These are phyloP conservation scores for Penicillium sp. DNA, from an alignment of 2,329 filamentous ascomycete species.

Conservation along the genomic window DNA sequence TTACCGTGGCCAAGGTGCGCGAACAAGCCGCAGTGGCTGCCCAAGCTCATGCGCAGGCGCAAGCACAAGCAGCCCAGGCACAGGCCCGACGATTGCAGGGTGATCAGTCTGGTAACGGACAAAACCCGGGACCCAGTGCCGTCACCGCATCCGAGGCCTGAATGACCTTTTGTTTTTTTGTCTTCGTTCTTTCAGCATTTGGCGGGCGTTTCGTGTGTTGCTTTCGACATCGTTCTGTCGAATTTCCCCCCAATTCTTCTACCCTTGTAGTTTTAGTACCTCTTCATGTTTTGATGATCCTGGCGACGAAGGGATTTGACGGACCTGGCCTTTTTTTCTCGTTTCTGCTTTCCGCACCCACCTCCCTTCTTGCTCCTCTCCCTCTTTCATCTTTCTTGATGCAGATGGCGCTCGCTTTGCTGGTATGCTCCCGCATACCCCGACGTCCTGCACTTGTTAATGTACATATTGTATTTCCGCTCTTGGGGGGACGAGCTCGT, in stretches of 20 bases:
- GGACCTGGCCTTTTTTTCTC: slow-evolving; percentile 8
- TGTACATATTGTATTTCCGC: slow-evolving; percentile 36
- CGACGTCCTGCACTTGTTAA: slow-evolving; percentile 27
- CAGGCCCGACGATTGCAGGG: slow-evolving; percentile 38
- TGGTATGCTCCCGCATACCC: background rate
- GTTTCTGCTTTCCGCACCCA: slow-evolving; percentile 8
- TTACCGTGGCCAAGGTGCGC: slow-evolving; percentile 43
- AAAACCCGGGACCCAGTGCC: slow-evolving; percentile 29
- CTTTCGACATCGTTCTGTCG: slow-evolving; percentile 21
- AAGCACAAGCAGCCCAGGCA: slow-evolving; percentile 38
- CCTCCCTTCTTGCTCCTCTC: slow-evolving; percentile 4
- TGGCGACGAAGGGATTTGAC: slow-evolving; percentile 19
- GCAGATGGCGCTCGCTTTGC: slow-evolving; percentile 10
- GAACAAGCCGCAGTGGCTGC: slow-evolving; percentile 42
- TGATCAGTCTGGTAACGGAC: slow-evolving; percentile 27
- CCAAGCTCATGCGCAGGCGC: slow-evolving; percentile 41
- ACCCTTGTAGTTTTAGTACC: slow-evolving; percentile 30
- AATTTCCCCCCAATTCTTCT: slow-evolving; percentile 18
- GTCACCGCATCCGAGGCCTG: slow-evolving; percentile 29
- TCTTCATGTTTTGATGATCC: slow-evolving; percentile 21
- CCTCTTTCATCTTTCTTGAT: slow-evolving; percentile 7
- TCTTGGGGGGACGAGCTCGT: slow-evolving; percentile 9
- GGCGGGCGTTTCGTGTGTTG: slow-evolving; percentile 30
- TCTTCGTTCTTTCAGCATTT: slow-evolving; percentile 28
- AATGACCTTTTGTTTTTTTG: slow-evolving; percentile 18